These are phyloP conservation scores for Canavalia ensiformis DNA, from an alignment of 306 rosid genomes.

Conservation along the genomic window DNA sequence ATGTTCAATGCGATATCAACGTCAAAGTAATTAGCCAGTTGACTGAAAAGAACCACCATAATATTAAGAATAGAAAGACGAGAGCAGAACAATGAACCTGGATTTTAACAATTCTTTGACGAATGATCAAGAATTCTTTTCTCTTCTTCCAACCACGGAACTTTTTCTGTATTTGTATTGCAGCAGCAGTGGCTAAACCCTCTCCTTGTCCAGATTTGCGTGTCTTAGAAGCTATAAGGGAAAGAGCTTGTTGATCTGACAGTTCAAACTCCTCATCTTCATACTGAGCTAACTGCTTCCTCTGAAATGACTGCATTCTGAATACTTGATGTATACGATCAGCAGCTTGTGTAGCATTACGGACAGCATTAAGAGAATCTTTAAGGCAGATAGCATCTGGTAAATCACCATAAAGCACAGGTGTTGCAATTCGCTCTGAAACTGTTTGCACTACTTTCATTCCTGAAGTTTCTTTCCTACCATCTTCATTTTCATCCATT, in stretches of 20 bases:
- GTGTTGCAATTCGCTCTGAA: conserved; percentile 73
- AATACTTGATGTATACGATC: conserved; percentile 76
- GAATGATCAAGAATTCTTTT: conserved; percentile 83
- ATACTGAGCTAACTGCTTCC: conserved; percentile 62
- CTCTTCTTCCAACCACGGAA: conserved; percentile 94
- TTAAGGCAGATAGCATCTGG: conserved; percentile 71
- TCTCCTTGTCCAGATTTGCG: conserved; percentile 59
- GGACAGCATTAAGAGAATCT: conserved; percentile 88
- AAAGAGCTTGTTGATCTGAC: conserved; percentile 65
- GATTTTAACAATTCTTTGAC: conserved; percentile 85
- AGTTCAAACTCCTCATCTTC: conserved; percentile 61
- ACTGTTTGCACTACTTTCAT: conserved; percentile 62
- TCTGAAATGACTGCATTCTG: conserved; percentile 84
- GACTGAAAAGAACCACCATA: conserved; percentile 18
- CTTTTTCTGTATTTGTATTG: conserved; percentile 84
- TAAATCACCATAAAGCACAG: conserved; percentile 55
- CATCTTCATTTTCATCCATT: conserved; percentile 58
- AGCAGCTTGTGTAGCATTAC: conserved; percentile 92
- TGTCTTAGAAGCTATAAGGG: conserved; percentile 63
- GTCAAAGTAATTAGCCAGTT: conserved; percentile 6
- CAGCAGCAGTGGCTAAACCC: conserved; percentile 69
- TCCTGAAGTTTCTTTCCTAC: conserved; percentile 51
- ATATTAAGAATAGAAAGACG: conserved; percentile 10
- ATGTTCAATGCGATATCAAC: conserved; percentile 18
- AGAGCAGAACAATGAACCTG: conserved; percentile 64